Evolutionary conservation across 208 protist species (phyloP), one percentile per base, ranked within the genome.

Genomic region (Leishmania gerbilli): DNA sequence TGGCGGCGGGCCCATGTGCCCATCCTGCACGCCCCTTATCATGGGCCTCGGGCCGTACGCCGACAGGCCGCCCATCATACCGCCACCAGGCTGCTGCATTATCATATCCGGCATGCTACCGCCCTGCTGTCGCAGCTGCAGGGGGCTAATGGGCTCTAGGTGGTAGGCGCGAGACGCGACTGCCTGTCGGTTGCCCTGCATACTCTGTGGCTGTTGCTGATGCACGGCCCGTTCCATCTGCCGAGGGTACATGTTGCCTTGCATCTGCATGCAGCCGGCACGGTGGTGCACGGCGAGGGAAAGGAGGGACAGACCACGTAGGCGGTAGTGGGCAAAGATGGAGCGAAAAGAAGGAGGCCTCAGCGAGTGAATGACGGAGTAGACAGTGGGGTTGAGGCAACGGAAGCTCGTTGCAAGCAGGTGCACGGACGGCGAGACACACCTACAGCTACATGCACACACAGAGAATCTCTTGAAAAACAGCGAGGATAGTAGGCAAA

Each of bases 81-180:
- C 51, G 40, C 55, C 56, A 21, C 56, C 53, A 64, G 53, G 11
- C 6, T 40, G 53, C 37, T 51, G 74, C 8, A 78, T 76, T 79
- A 88, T 86, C 65, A 88, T 76, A 49, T n/a, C 81, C 49, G n/a
- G 68, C 31, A 3, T 40, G 27, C 62, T 45, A 67, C 69, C 19
- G 21, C 56, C 40, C 42, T 75, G 71, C 51, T 80, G 77, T 21
- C 62, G 49, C 19, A 11, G 47, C 79, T 21, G 79, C 49, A n/a
- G 45, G 31, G 49, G 55, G 67, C 67, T 80, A 72, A 89, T 79
- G n/a, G 86, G 83, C 60, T 90, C 84, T 49, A 88, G 69, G 77
- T 85, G 81, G 42, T 88, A 85, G 69, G 79, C 79, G 40, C 81
- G 75, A 37, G 79, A 74, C 55, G 84, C 65, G 24, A 79, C 53